Evolutionary conservation across 805 yeast species (phyloP), one percentile per base, ranked within the genome.

Genomic region (Kodamaea kaohsiungensis): DNA sequence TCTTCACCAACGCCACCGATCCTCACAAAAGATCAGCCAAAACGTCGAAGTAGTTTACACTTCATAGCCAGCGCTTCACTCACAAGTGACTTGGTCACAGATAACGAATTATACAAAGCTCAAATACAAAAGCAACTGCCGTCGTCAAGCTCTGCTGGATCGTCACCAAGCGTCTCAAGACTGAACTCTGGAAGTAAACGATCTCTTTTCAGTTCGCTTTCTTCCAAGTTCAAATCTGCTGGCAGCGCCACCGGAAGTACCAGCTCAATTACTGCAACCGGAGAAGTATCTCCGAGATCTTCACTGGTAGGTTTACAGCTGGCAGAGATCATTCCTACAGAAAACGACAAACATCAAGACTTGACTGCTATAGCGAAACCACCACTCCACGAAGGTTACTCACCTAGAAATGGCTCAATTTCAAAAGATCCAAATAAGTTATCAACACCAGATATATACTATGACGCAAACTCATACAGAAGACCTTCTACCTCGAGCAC

Each of bases 201-300:
- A 47, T 66, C 75, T 2, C 47, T 76, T 4, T 73, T 76, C 59
- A 67, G 75, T 52, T 72, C 78, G 12, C 48, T 76, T 13, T 74
- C 79, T 3, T 69, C 77, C 8, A 75, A 75, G 53, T 75, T 75
- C 59, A 73, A 73, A 54, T 65, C 48, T 5, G 10, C n/a, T 30
- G 48, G 18, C 6, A 30, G 4, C 48, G 7, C 15, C 39, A 4
- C 39, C 39, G 2, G 19, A 38, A 6, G 17, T 37, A 13, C 16
- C 39, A 19, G 43, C 18, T 15, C 43, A 16, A 22, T 12, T 30
- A 30, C 35, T 5, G 35, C 10, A 5, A 30, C 10, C 3, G 13
- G 35, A 15, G 45, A 40, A 2, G 45, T 40, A 10, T 40, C 45
- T 4, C 45, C 45, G n/a, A 16, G 45, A 17, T 17, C 17, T 2